Evolutionary conservation across 208 protist species (phyloP), one percentile per base, ranked within the genome.

Genomic region (Crithidia expoeki): DNA sequence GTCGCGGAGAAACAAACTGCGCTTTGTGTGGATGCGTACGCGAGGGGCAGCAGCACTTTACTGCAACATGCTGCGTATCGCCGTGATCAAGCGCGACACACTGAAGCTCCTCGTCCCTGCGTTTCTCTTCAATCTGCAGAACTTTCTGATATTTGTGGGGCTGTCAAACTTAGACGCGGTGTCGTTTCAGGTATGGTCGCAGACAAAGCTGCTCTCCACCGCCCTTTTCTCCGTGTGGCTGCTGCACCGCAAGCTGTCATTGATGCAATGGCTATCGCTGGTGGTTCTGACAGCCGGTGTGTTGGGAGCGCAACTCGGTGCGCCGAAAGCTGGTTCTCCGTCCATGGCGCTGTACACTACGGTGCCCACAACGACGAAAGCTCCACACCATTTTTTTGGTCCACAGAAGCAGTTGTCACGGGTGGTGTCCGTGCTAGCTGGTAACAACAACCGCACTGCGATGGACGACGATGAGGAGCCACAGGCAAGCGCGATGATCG

Each of bases 171-270:
- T 95, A 0, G 90, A 95, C 51, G 85, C 83, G 33, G 68, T 88
- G 21, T 80, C 79, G 12, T 95, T 91, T 62, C 90, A 95, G 59
- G 69, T 93, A 2, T 90, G 83, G 81, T 94, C 88, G 17, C 90
- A 95, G 66, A 88, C 83, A 12, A 92, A 92, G 53, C 63, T 95
- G 16, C 73, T 94, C 0, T 90, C 72, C 27, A 76, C 90, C 16
- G 88, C 88, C 21, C 23, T 92, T 5, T 89, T 95, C 47, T 94
- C 90, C 19, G 82, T 92, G 11, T 74, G 78, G 65, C 72, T 94
- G 68, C 67, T 95, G 44, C 53, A 80, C 27, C 79, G 88, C 28
- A 76, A 67, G 25, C 80, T 95, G 25, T 68, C 67, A 1, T 46
- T 51, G 42, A 74, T 85, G 68, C 90, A 95, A 76, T 95, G 90